A percentile compares a stretch with the other conserved stretches of the same genome.
Conservation (phyloP, 129 eudicot species). For the Ambrosia artemisiifolia region DNA sequence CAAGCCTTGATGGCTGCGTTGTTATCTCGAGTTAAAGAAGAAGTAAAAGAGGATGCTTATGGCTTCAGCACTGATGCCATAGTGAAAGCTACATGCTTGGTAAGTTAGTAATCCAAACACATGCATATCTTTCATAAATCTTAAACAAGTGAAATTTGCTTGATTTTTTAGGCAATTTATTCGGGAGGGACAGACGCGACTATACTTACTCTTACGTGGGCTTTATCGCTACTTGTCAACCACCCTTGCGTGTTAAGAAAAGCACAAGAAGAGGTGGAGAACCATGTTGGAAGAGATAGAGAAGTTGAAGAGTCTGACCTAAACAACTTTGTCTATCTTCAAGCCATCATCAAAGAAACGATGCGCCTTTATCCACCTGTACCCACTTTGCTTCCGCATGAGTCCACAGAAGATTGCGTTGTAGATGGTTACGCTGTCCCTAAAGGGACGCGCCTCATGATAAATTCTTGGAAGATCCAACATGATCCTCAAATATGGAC, state of each 20-base stretch:
- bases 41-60: neutral
- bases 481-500: conserved; percentile 29
- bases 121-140: neutral
- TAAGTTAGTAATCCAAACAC: neutral
- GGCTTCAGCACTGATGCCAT: conserved; percentile 4
- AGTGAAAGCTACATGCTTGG: conserved; percentile 24
- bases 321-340: conserved; percentile 23
- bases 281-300: conserved; percentile 17
- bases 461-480: conserved; percentile 30
- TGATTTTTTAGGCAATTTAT: conserved; percentile 14
- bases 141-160: neutral
- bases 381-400: conserved; percentile 27
- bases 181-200: conserved; percentile 12
- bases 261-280: conserved; percentile 31
- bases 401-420: conserved; percentile 27
- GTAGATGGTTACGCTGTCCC: conserved; percentile 28
- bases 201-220: conserved; percentile 22
- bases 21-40: conserved; percentile 14
- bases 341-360: conserved; percentile 30
- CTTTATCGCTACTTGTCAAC: conserved; percentile 28
- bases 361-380: conserved; percentile 24
- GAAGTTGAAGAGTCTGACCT: conserved; percentile 20
- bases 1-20: conserved; percentile 12
- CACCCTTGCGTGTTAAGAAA: conserved; percentile 20
- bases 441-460: conserved; percentile 31